Evolutionary conservation across 129 eudicot species (phyloP), one percentile per base, ranked within the genome.

Genomic region (Silybum marianum): DNA sequence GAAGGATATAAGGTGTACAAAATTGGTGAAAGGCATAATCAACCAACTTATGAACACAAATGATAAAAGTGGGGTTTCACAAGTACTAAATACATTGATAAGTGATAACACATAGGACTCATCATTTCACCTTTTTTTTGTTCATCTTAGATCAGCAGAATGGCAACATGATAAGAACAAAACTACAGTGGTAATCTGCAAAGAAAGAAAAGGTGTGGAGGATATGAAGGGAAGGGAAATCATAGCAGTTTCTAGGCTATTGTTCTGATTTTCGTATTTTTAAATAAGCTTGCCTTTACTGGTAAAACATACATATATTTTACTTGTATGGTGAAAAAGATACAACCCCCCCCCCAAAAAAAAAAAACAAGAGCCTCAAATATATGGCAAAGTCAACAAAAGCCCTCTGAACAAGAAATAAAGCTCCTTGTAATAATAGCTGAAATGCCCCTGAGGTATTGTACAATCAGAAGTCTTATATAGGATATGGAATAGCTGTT

Each of bases 131-230:
- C 58, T 74, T 2, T n/a, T n/a, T n/a, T n/a, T n/a, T n/a, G n/a
- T n/a, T n/a, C 6, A 79, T 51, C 58, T 74, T 2, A 62, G 9
- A 19, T 75, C 51, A 32, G 62, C 62, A 30, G 58, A 75, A 75
- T 19, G 69, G 67, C 69, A 75, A 34, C 79, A 54, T 75, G 9
- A 75, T 18, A 9, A 75, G 79, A 75, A 75, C 69, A 54, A 28
- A 30, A 34, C 40, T 62, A 62, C 26, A 62, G 13, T 62, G 63
- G 22, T 54, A 54, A 62, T 62, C 69, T 8, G 24, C 26, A 54
- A 62, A 62, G 13, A 62, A 19, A 62, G 25, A 60, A n/a, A 60
- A 4, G 25, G 19, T 8, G 25, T 62, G 9, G 23, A 12, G 68
- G 11, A 21, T 10, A 62, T 6, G 68, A 19, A 62, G 23, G 25